Conservation (phyloP, 140 eudicot species). For the Ambrosia hybrid region DNA sequence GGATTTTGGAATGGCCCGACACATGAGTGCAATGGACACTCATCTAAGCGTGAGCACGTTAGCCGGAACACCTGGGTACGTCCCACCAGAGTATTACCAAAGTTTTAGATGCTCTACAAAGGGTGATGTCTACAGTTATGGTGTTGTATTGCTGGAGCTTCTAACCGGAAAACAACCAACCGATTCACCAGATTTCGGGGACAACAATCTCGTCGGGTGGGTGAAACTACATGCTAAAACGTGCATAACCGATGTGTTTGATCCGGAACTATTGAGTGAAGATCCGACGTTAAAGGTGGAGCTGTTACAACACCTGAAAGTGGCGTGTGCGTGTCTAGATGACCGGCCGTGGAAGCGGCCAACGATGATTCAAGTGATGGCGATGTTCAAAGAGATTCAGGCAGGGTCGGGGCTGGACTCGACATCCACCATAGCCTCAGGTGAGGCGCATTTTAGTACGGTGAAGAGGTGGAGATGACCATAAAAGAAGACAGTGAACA, state of each 20-base stretch:
- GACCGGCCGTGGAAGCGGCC: slow-evolving; percentile 88
- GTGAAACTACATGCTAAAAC: slow-evolving; percentile 64
- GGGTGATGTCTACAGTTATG: slow-evolving; percentile 97
- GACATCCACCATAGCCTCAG: slow-evolving; percentile 46
- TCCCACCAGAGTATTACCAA: slow-evolving; percentile 96
- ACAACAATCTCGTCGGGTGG: slow-evolving; percentile 96
- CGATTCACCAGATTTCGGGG: slow-evolving; percentile 91
- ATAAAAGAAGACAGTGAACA: slow-evolving; percentile 80
- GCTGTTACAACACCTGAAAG: slow-evolving; percentile 75
- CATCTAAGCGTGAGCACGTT: slow-evolving; percentile 95
- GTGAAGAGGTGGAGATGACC: slow-evolving; percentile 81
- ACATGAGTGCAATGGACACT: slow-evolving; percentile 88
- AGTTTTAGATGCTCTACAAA: slow-evolving; percentile 85
- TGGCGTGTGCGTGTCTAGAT: slow-evolving; percentile 84
- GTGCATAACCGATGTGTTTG: slow-evolving; percentile 67
- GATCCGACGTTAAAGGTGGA: slow-evolving; percentile 70
- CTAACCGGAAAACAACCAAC: slow-evolving; percentile 87
- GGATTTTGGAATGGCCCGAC: slow-evolving; percentile 98
- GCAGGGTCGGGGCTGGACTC: slow-evolving; percentile 91
- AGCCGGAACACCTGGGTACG: slow-evolving; percentile 97
- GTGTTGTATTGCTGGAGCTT: slow-evolving; percentile 89
- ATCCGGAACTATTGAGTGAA: slow-evolving; percentile 59
- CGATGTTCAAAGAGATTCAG: slow-evolving; percentile 88
- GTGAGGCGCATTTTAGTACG: slow-evolving; percentile 50
- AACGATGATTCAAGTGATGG: slow-evolving; percentile 94